A percentile compares a stretch with the other conserved stretches of the same genome.
Evolutionary conservation across 2,329 filamentous ascomycete species (phyloP).

Genomic region (Fusarium luffae): DNA sequence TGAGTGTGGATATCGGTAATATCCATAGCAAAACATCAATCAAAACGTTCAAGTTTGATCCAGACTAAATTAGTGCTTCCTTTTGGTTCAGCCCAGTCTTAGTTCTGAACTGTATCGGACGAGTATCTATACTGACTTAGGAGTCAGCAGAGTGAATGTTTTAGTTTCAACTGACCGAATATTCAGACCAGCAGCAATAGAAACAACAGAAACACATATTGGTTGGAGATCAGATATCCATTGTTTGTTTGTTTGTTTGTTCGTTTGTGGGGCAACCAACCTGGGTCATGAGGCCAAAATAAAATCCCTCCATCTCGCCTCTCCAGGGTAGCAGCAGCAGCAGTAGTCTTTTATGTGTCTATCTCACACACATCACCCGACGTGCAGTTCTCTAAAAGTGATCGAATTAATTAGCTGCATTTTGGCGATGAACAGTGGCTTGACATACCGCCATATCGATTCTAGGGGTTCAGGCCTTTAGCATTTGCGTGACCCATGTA

Average conservation of each 20-base stretch:
- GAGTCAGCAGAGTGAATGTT: slow-evolving; percentile 1
- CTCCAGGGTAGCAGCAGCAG: slow-evolving; percentile 18
- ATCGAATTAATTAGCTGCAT: neutral
- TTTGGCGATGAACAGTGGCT: neutral
- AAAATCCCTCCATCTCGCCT: slow-evolving; percentile 22
- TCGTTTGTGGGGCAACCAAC: slow-evolving; percentile 2
- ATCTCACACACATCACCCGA: slow-evolving; percentile 11
- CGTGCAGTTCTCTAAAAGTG: neutral
- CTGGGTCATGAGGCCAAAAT: slow-evolving; percentile 3
- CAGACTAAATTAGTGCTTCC: neutral
- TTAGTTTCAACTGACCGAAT: neutral
- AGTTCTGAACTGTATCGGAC: slow-evolving; percentile 2
- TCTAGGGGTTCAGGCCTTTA: neutral
- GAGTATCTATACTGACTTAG: neutral
- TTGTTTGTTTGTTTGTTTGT: neutral
- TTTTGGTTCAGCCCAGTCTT: neutral
- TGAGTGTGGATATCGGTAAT: neutral
- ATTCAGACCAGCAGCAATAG: neutral
- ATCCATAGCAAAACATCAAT: neutral
- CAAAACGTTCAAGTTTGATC: neutral
- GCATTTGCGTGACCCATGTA: neutral
- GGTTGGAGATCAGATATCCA: neutral
- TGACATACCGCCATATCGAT: neutral
- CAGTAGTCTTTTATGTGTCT: neutral
- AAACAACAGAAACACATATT: neutral